A percentile compares a stretch with the other conserved stretches of the same genome.
Evolutionary conservation across 208 protist species (phyloP).

Genomic region (Acanthamoeba castellanii): DNA sequence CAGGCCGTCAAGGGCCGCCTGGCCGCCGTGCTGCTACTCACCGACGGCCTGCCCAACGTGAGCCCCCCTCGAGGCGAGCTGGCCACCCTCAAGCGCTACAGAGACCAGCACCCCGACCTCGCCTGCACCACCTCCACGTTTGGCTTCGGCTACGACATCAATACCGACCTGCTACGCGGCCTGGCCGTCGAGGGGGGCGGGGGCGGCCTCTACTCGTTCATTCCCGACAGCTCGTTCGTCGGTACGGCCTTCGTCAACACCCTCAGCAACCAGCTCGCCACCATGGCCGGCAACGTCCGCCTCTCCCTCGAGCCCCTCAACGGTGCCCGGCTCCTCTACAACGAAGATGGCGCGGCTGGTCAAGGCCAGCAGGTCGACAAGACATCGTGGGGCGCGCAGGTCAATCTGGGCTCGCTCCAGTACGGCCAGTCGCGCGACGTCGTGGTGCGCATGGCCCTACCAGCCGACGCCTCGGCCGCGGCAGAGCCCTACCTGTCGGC

Average conservation of each 20-base stretch:
- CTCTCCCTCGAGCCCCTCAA: conserved; percentile 60
- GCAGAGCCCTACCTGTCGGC: conserved; percentile 11
- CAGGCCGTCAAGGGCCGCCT: conserved; percentile 31
- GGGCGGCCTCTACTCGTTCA: conserved; percentile 82
- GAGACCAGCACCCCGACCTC: conserved; percentile 69
- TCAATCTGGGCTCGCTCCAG: conserved; percentile 60
- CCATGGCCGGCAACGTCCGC: background rate
- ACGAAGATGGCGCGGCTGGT: background rate
- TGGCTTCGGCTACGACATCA: conserved; percentile 88
- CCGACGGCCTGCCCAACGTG: conserved; percentile 88
- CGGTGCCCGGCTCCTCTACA: background rate
- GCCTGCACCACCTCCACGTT: conserved; percentile 82
- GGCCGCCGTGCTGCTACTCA: conserved; percentile 83
- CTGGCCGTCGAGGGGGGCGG: conserved; percentile 81
- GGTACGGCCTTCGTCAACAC: conserved; percentile 88
- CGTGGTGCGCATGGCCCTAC: conserved; percentile 51
- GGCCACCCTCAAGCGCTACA: conserved; percentile 77
- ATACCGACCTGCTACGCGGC: conserved; percentile 82
- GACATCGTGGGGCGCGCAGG: background rate
- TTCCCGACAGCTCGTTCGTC: conserved; percentile 86
- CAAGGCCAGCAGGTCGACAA: background rate
- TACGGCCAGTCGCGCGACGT: conserved; percentile 74
- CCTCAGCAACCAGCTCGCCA: conserved; percentile 80
- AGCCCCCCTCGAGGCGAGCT: conserved; percentile 84
- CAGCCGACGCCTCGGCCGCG: background rate